These are phyloP conservation scores for Asterella californica DNA, from an alignment of 225 moss, liverwort and hornwort genomes.

Conservation along the genomic window DNA sequence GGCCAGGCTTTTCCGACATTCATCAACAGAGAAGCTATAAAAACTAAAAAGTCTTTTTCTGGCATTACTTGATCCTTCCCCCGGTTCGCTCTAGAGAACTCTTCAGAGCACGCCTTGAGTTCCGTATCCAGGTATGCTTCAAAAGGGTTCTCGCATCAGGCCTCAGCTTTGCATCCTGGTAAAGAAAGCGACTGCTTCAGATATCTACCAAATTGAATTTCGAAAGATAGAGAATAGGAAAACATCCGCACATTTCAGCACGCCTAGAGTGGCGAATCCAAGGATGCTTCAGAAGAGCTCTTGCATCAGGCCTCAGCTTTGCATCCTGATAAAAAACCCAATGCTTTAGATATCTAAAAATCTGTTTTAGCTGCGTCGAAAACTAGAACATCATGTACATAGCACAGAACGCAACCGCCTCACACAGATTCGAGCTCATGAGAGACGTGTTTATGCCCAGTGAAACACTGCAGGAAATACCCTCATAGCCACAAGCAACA, in stretches of 20 bases:
- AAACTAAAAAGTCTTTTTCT: background rate
- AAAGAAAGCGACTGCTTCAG: constrained; percentile 11
- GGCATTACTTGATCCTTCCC: constrained; percentile 49
- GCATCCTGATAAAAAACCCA: constrained; percentile 55
- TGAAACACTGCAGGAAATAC: background rate
- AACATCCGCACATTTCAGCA: constrained; percentile 12
- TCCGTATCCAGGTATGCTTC: constrained; percentile 95
- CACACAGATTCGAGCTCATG: background rate
- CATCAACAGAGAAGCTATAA: background rate
- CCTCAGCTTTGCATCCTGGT: constrained; percentile 91
- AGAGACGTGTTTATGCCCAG: no score
- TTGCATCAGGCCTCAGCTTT: constrained; percentile 86
- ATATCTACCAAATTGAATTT: background rate
- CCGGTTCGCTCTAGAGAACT: constrained; percentile 49
- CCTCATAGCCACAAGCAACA: background rate
- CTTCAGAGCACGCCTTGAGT: constrained; percentile 69
- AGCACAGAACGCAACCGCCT: background rate
- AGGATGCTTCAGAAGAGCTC: constrained; percentile 74
- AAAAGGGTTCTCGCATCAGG: constrained; percentile 92
- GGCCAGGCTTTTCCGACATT: background rate
- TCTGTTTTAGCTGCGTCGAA: background rate
- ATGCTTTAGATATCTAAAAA: background rate
- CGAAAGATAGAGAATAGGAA: background rate
- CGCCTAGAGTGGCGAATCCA: constrained; percentile 80
- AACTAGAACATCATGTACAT: background rate